Base-by-base conservation (phyloP, 805 yeast genomes). In the Wickerhamiella nectarea region DNA sequence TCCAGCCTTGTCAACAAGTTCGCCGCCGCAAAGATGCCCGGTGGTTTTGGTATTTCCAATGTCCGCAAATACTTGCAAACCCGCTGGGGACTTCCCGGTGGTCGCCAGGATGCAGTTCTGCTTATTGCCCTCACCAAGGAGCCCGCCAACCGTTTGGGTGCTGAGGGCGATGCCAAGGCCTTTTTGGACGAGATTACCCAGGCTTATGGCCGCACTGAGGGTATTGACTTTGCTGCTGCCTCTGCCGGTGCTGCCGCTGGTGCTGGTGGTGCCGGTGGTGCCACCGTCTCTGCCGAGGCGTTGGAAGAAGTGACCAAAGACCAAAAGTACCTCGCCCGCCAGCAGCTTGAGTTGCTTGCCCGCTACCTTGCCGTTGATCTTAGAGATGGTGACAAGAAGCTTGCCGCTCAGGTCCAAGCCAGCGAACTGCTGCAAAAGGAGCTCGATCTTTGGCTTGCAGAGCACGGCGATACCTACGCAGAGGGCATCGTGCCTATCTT, bases 1-100 rank as follows among this genome's bases (percentile, higher is more conserved):
- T 67, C 86, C 31, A 80, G 95, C 22, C 73, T 91, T 57, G 71
- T 89, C 50, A 83, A 94, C 50, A 80, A 96, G 67, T 72, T 91
- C 59, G 81, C 87, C 70, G 78, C 97, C 9, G 80, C 96, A 22
- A 91, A 91, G 70, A 91, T 91, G 97, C 97, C 99, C 44, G 99
- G 99, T 74, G 99, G 99, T 17, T 91, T 89, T 67, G 81, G 94
- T 38, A 79, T 89, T 55, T 80, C 95, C 49, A 70, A 74, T 51
- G 94, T 95, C 42, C 80, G 96, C 71, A 85, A 87, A 64, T 83
- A 91, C 67, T 75, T 91, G 62, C 87, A 82, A 68, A 61, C 87
- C 36, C 77, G 89, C 64, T 91, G 83, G 83, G 98, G 98, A 54
- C 74, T 91, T 56, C 93, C 82, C 52, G 50, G 82, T 38, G 95